phyloP scores from a whole-genome alignment of 306 rosid species.

The Hippophae tibetana region DNA sequence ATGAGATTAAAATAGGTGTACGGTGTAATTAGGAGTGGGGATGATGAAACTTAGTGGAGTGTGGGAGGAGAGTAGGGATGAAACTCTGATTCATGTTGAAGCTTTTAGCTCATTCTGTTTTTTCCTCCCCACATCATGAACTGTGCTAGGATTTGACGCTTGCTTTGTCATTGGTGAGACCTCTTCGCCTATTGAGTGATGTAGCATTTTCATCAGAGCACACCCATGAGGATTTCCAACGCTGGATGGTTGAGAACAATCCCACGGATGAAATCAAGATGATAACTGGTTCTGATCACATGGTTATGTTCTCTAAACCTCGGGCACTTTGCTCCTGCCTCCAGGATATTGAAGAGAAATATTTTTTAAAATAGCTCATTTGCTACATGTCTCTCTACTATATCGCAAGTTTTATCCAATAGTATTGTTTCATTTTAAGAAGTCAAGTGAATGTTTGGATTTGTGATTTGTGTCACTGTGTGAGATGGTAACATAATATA shows the following conservation, averaged over 20 bases:
- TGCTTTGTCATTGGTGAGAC: constrained; percentile 28
- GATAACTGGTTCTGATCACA: constrained; percentile 35
- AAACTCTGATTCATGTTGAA: no score
- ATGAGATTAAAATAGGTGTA: no score
- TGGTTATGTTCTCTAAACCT: constrained; percentile 43
- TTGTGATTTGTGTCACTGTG: no score
- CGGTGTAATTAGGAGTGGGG: no score
- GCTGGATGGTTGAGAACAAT: constrained; percentile 26
- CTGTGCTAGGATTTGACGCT: constrained; percentile 26
- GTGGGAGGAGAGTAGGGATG: no score
- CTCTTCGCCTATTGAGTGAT: neutral
- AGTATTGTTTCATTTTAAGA: no score
- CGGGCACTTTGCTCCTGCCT: constrained; percentile 20
- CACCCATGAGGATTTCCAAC: constrained; percentile 16
- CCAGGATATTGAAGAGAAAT: constrained; percentile 17
- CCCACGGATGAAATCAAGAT: constrained; percentile 25
- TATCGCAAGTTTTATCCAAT: no score
- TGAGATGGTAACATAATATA: neutral
- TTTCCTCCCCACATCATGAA: neutral
- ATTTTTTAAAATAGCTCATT: neutral
- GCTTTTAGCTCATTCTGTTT: no score
- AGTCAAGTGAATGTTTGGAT: no score
- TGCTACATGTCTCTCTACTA: neutral
- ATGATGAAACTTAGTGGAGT: no score
- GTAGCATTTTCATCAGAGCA: constrained; percentile 6